These are phyloP conservation scores for Coccomyxa subellipsoidea DNA, from an alignment of 163 green algal species.

Conservation along the genomic window DNA sequence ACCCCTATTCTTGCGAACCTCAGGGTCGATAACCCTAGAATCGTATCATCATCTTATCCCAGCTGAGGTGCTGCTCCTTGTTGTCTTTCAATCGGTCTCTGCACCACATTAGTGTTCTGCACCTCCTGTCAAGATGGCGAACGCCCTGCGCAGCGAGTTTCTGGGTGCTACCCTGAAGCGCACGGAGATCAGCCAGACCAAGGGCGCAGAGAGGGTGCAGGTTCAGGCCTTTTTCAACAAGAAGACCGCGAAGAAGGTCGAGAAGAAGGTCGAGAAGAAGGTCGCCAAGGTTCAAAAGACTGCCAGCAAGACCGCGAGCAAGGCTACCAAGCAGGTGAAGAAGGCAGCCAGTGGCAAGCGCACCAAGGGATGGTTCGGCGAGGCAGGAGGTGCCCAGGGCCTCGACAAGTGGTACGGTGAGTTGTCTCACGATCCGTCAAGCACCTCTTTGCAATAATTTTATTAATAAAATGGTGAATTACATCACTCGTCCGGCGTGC, in stretches of 20 bases:
- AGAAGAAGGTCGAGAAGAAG: constrained; percentile 10
- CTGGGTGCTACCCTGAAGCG: constrained; percentile 25
- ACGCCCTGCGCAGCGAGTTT: constrained; percentile 26
- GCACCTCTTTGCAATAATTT: too few species aligned
- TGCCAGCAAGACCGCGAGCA: constrained; percentile 13
- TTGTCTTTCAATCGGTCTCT: background rate
- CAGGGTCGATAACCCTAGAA: background rate
- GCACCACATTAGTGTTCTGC: background rate
- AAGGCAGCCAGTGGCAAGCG: constrained; percentile 24
- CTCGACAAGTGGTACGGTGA: constrained; percentile 88
- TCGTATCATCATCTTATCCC: background rate
- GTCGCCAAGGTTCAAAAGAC: constrained; percentile 34
- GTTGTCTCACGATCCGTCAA: constrained; percentile 1
- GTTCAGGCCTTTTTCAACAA: constrained; percentile 13
- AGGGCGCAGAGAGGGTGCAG: constrained; percentile 8
- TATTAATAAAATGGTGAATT: too few species aligned
- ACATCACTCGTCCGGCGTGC: too few species aligned
- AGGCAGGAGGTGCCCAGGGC: constrained; percentile 40
- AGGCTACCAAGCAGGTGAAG: constrained; percentile 7
- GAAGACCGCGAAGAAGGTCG: background rate
- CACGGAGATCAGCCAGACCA: background rate
- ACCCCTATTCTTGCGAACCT: too few species aligned
- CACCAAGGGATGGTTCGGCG: constrained; percentile 75
- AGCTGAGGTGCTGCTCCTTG: background rate
- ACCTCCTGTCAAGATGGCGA: background rate